These are phyloP conservation scores for Boletus rubescentipes DNA, from an alignment of 768 basidiomycete genomes.

Conservation along the genomic window DNA sequence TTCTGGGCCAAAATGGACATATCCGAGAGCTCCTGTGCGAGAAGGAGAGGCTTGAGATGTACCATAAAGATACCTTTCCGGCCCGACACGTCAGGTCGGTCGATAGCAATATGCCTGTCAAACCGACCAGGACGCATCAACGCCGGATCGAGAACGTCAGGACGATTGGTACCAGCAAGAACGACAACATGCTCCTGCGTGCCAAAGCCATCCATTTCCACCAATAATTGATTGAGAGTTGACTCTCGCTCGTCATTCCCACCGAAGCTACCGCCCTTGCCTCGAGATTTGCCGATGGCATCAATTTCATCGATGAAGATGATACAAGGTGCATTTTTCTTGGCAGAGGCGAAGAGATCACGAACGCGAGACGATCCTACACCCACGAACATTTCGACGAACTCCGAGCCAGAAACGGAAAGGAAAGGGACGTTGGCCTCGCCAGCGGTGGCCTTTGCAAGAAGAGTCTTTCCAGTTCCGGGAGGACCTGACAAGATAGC, in stretches of 20 bases:
- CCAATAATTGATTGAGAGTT: conserved; percentile 94
- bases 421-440: conserved; percentile 98
- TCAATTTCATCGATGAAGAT: conserved; percentile 99
- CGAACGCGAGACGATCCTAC: conserved; percentile 97
- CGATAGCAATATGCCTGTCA: conserved; percentile 94
- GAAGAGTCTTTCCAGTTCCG: conserved; percentile 96
- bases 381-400: conserved; percentile 99
- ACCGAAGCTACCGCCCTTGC: conserved; percentile 73
- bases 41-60: conserved; percentile 81
- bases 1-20: conserved; percentile 75
- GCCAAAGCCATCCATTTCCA: conserved; percentile 99
- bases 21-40: conserved; percentile 53
- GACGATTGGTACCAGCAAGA: conserved; percentile 93
- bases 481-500: conserved; percentile 95
- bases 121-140: conserved; percentile 97
- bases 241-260: conserved; percentile 98
- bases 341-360: conserved; percentile 95
- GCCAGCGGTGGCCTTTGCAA: conserved; percentile 98
- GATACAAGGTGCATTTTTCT: conserved; percentile 97
- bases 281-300: conserved; percentile 94
- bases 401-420: conserved; percentile 97
- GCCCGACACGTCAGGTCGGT: conserved; percentile 91
- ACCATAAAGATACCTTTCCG: conserved; percentile 93
- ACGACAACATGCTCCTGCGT: conserved; percentile 97
- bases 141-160: conserved; percentile 94